Conservation (phyloP, 352 stramenopile species). For the Globisporangium yorkense region DNA sequence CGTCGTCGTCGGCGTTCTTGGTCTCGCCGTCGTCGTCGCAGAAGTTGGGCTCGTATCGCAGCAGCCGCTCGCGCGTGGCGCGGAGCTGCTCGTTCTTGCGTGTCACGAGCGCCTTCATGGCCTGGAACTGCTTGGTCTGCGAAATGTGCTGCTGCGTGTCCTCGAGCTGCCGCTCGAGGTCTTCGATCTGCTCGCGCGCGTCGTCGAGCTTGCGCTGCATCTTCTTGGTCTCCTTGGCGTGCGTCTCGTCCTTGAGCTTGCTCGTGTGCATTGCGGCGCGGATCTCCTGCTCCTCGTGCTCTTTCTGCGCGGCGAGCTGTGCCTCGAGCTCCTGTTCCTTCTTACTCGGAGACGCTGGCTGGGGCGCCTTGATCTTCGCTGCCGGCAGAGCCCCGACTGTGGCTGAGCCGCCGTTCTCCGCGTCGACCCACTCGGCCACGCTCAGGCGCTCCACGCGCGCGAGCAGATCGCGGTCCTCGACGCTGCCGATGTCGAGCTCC, state of each 20-base stretch:
- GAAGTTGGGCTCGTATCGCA: slow-evolving; percentile 70
- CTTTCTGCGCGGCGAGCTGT: slow-evolving; percentile 31
- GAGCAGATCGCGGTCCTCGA: slow-evolving; percentile 70
- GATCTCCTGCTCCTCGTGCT: slow-evolving; percentile 45
- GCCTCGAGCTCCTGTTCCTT: slow-evolving; percentile 32
- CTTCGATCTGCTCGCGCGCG: slow-evolving; percentile 40
- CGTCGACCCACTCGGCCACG: slow-evolving; percentile 62
- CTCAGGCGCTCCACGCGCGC: slow-evolving; percentile 72
- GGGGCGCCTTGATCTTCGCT: slow-evolving; percentile 4
- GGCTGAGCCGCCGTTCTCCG: slow-evolving; percentile 24
- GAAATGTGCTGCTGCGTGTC: slow-evolving; percentile 62
- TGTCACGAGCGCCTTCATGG: slow-evolving; percentile 77
- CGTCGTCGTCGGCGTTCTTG: slow-evolving; percentile 39
- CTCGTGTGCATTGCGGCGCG: slow-evolving; percentile 41
- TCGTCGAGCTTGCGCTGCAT: slow-evolving; percentile 56
- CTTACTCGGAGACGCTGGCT: neutral
- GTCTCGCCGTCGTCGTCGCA: slow-evolving; percentile 35
- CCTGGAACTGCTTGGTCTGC: slow-evolving; percentile 79
- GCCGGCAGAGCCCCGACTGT: slow-evolving; percentile 10
- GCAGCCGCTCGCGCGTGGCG: slow-evolving; percentile 54
- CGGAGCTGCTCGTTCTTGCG: slow-evolving; percentile 81
- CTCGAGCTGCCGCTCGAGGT: slow-evolving; percentile 52
- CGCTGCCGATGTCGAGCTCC: slow-evolving; percentile 64
- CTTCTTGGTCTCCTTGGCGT: slow-evolving; percentile 43
- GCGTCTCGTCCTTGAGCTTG: slow-evolving; percentile 38